Conservation (phyloP, 352 stramenopile genomes). For the Phytopythium aichiense region DNA sequence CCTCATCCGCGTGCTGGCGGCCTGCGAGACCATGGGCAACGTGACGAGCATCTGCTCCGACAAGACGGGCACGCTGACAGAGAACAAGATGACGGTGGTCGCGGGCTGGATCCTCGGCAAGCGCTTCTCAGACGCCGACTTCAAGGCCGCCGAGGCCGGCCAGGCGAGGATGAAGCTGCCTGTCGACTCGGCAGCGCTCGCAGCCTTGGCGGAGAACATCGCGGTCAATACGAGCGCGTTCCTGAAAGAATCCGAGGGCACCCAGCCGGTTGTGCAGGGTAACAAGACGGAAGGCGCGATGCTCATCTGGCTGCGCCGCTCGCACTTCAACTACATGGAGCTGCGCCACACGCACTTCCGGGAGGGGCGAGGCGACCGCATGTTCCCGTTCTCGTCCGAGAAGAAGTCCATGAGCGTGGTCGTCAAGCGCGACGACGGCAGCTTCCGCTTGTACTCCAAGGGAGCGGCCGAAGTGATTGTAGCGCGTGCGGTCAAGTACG, state of each 20-base stretch:
- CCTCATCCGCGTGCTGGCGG: constrained; percentile 96
- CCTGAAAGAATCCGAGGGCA: constrained; percentile 43
- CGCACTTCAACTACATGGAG: constrained; percentile 56
- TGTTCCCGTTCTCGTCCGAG: constrained; percentile 80
- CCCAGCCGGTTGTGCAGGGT: constrained; percentile 41
- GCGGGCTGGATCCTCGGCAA: constrained; percentile 79
- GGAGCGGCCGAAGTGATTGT: constrained; percentile 77
- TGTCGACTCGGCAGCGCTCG: constrained; percentile 33
- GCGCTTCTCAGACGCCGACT: constrained; percentile 45
- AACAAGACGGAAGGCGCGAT: constrained; percentile 86
- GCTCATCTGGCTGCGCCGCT: constrained; percentile 53
- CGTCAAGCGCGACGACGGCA: constrained; percentile 32
- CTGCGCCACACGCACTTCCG: constrained; percentile 54
- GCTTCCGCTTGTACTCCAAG: constrained; percentile 58
- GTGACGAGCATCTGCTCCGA: constrained; percentile 98
- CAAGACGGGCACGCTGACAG: constrained; percentile 96
- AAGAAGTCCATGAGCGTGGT: constrained; percentile 81
- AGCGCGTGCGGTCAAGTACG: constrained; percentile 46
- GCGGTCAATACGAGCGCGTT: constrained; percentile 76
- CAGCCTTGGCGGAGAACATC: constrained; percentile 48
- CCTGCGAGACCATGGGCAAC: constrained; percentile 98
- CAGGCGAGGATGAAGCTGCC: constrained; percentile 18
- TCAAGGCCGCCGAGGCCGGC: constrained; percentile 27
- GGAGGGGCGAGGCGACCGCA: constrained; percentile 42
- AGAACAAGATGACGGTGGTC: constrained; percentile 98